phyloP scores from a whole-genome alignment of 2,329 filamentous ascomycete genomes.

The Tothia fuscella region DNA sequence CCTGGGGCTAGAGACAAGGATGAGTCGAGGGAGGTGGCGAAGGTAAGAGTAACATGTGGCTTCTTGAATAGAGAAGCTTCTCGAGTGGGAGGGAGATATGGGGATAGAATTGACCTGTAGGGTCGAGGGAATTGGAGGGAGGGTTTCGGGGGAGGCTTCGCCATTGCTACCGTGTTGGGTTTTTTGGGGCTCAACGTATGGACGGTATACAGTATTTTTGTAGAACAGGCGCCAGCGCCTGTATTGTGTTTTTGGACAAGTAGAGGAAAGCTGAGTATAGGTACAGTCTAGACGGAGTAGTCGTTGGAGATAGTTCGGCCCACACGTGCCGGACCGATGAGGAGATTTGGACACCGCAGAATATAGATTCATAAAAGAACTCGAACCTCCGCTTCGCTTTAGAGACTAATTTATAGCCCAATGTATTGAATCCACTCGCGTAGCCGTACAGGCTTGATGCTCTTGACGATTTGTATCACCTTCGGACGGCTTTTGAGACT shows the following conservation, averaged over 20 bases:
- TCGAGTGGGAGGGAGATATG: background rate
- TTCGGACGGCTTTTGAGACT: no score
- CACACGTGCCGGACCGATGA: background rate
- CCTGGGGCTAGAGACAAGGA: conserved; percentile 66
- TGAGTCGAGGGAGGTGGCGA: conserved; percentile 80
- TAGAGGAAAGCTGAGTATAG: no score
- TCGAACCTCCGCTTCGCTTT: no score
- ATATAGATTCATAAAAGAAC: no score
- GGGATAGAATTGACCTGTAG: conserved; percentile 1
- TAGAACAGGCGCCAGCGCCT: background rate
- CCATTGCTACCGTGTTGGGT: background rate
- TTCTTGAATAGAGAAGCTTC: background rate
- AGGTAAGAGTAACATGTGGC: conserved; percentile 47
- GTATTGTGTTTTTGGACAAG: background rate
- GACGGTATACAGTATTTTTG: background rate
- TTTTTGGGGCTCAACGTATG: background rate
- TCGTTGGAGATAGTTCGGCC: no score
- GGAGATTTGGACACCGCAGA: background rate
- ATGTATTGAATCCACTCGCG: no score
- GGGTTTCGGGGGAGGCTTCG: background rate
- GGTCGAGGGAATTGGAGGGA: conserved; percentile 6
- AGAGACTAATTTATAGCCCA: no score
- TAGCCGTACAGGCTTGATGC: no score
- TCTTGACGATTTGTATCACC: no score
- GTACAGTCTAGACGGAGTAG: no score